Percentiles rank a stretch among this genome's conserved stretches.
phyloP scores from a whole-genome alignment of 2,329 filamentous ascomycete genomes.

The Ophiostoma sp. region DNA sequence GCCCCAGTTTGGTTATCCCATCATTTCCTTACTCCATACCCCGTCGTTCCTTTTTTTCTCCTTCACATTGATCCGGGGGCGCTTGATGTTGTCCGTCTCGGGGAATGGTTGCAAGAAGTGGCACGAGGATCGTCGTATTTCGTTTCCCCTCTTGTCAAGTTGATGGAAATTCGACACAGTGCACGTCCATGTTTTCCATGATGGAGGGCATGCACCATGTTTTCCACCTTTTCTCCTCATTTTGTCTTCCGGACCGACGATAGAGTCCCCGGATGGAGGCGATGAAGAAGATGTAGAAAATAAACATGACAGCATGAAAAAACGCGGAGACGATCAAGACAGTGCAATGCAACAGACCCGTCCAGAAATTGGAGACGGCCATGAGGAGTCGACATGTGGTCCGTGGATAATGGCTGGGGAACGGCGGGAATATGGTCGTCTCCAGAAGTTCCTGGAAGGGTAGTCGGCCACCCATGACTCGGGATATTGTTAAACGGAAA shows the following conservation, averaged over 20 bases:
- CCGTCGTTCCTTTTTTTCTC: neutral
- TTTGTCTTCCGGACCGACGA: neutral
- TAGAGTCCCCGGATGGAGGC: neutral
- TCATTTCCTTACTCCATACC: neutral
- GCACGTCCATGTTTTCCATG: neutral
- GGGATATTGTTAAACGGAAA: neutral
- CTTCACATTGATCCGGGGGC: neutral
- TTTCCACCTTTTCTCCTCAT: neutral
- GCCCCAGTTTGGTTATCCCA: neutral
- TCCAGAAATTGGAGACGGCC: neutral
- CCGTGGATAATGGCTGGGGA: neutral
- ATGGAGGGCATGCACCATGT: neutral
- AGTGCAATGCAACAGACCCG: neutral
- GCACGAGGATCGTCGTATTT: conserved; percentile 3
- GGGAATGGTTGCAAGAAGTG: too few species aligned
- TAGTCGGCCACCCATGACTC: neutral
- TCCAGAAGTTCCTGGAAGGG: neutral
- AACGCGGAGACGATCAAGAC: neutral
- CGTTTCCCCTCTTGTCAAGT: neutral
- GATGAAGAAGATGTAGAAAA: neutral
- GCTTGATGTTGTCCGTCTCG: neutral
- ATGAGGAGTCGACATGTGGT: neutral
- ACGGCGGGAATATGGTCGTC: neutral
- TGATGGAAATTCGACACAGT: conserved; percentile 1
- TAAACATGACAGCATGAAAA: neutral